phyloP scores from a whole-genome alignment of 306 rosid species.

The Heteromeles arbutifolia region DNA sequence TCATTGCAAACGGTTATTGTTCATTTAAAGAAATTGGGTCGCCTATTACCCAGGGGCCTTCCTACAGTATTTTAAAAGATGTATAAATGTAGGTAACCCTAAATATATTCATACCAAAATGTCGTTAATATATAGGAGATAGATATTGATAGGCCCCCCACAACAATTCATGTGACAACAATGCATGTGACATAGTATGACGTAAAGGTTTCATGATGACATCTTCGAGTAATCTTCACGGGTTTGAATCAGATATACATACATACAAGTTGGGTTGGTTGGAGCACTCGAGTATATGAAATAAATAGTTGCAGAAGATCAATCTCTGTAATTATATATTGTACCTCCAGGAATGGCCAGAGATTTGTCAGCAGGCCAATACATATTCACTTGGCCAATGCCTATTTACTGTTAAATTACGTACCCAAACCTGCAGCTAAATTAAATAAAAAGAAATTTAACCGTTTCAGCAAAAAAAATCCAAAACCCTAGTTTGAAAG shows the following conservation, averaged over 20 bases:
- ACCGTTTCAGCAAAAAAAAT: background rate
- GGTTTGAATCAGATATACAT: conserved; percentile 19
- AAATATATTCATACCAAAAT: background rate
- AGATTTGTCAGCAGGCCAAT: background rate
- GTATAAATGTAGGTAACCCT: too few relatives aligned
- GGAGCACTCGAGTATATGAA: conserved; percentile 33
- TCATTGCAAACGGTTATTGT: too few relatives aligned
- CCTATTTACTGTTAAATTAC: background rate
- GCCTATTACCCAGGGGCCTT: too few relatives aligned
- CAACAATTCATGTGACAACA: background rate
- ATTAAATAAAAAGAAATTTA: background rate
- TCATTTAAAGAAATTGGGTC: too few relatives aligned
- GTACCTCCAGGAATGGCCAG: conserved; percentile 5
- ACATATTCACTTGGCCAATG: background rate
- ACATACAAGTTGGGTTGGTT: background rate
- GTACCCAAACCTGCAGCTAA: background rate
- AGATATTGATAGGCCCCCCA: background rate
- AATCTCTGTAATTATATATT: background rate
- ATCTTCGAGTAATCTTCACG: conserved; percentile 29
- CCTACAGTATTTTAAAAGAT: too few relatives aligned
- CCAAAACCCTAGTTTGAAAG: background rate
- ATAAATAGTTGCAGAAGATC: conserved; percentile 14
- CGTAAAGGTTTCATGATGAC: conserved; percentile 40
- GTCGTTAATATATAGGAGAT: background rate
- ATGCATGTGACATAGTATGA: conserved; percentile 1